These are phyloP conservation scores for Eragrostis nindensis DNA, from an alignment of 176 grass and related monocot genomes.

Conservation along the genomic window DNA sequence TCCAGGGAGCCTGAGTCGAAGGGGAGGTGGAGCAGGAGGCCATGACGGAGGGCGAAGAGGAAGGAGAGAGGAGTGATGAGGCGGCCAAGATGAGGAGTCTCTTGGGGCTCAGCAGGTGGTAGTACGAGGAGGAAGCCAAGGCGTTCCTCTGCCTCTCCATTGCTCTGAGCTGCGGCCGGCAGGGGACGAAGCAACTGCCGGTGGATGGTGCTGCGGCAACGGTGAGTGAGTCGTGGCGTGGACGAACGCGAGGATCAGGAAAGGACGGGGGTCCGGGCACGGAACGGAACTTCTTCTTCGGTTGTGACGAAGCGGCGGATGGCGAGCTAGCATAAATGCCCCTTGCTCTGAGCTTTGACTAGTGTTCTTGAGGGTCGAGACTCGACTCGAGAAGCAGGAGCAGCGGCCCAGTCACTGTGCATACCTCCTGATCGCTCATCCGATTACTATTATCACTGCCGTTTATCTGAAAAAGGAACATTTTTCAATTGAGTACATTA, in stretches of 20 bases:
- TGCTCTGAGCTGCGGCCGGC: not conserved
- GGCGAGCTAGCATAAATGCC: slow-evolving; percentile 4
- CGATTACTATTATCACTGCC: no score
- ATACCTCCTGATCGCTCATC: no score
- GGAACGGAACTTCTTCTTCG: slow-evolving; percentile 22
- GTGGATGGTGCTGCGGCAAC: not conserved
- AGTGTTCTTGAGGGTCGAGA: not conserved
- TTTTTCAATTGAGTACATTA: no score
- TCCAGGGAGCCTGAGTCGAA: slow-evolving; percentile 4
- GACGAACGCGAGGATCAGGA: not conserved
- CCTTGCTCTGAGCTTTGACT: not conserved
- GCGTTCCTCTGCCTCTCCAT: slow-evolving; percentile 72
- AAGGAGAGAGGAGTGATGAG: slow-evolving; percentile 72
- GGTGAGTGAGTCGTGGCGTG: not conserved
- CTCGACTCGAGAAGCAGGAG: no score
- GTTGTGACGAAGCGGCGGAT: no score
- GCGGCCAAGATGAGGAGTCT: slow-evolving; percentile 61
- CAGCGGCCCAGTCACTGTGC: no score
- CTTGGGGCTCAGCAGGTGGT: slow-evolving; percentile 50
- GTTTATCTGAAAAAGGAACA: no score
- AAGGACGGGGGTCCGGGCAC: slow-evolving; percentile 13
- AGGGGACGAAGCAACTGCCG: not conserved
- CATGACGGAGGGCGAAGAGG: slow-evolving; percentile 59
- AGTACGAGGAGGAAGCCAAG: slow-evolving; percentile 26
- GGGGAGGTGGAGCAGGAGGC: slow-evolving; percentile 38